These are phyloP conservation scores for Paraurostyla sp. DNA, from an alignment of 73 alveolate genomes.

Conservation along the genomic window DNA sequence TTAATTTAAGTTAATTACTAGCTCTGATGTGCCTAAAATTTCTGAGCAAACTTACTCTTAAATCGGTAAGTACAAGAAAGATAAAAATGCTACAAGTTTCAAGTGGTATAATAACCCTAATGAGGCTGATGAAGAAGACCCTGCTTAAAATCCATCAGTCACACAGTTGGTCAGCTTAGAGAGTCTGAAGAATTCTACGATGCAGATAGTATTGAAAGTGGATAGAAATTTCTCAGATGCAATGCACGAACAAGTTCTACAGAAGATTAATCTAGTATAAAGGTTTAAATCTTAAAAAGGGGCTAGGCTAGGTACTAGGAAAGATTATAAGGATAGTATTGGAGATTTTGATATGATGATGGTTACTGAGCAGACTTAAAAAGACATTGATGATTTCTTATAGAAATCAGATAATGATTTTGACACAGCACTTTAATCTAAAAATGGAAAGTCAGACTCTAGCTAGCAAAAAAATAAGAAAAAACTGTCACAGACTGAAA, in stretches of 20 bases:
- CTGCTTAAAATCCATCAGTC: not conserved
- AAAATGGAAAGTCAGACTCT: too few relatives aligned
- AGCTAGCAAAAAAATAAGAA: too few relatives aligned
- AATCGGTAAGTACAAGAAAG: constrained; percentile 45
- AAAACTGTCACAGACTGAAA: too few relatives aligned
- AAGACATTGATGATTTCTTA: too few relatives aligned
- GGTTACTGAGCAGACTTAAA: not conserved
- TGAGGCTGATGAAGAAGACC: constrained; percentile 42
- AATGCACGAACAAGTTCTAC: not conserved
- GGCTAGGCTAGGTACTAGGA: not conserved
- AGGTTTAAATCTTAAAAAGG: not conserved
- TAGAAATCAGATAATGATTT: too few relatives aligned
- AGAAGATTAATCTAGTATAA: not conserved
- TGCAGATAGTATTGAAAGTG: constrained; percentile 8
- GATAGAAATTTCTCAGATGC: constrained; percentile 23
- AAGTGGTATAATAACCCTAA: constrained; percentile 39
- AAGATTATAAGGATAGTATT: not conserved
- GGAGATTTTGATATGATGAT: not conserved
- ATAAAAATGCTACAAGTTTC: constrained; percentile 24
- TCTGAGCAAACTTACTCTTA: constrained; percentile 33
- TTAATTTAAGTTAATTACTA: constrained; percentile 23
- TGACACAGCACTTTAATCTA: too few relatives aligned
- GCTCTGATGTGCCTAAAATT: not conserved
- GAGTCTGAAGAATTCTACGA: constrained; percentile 25
- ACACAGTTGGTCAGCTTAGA: not conserved